A percentile compares a stretch with the other conserved stretches of the same genome.
phyloP scores from a whole-genome alignment of 1,284 basidiomycete genomes.

The Fistulina hepatica region DNA sequence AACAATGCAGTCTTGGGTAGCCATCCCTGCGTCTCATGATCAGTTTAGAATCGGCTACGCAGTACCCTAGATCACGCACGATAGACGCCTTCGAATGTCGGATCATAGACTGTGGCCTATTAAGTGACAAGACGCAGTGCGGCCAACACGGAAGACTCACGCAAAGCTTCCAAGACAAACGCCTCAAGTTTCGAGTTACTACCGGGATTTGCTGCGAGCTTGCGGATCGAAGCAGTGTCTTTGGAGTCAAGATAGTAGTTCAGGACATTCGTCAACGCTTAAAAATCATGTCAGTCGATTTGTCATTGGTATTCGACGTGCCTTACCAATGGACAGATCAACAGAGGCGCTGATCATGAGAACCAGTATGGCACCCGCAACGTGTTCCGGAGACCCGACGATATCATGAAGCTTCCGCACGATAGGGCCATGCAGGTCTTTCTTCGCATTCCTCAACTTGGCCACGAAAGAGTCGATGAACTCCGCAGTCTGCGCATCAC shows the following conservation, averaged over 20 bases:
- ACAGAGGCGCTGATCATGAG: conserved; percentile 56
- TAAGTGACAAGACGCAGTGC: neutral
- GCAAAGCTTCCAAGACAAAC: conserved; percentile 54
- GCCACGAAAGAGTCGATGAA: conserved; percentile 35
- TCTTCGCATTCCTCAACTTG: conserved; percentile 36
- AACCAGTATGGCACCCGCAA: conserved; percentile 61
- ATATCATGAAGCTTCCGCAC: conserved; percentile 44
- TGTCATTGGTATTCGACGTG: neutral
- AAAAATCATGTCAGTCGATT: conserved; percentile 5
- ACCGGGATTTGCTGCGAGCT: conserved; percentile 26
- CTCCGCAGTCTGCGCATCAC: conserved; percentile 2
- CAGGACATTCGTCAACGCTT: conserved; percentile 33
- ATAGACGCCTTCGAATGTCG: conserved; percentile 38
- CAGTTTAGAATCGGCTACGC: neutral
- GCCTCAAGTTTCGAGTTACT: conserved; percentile 38
- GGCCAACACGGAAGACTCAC: conserved; percentile 29
- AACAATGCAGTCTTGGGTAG: conserved; percentile 32
- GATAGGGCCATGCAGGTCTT: conserved; percentile 37
- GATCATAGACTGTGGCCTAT: conserved; percentile 23
- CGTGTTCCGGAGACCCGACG: conserved; percentile 44
- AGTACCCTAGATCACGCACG: conserved; percentile 28
- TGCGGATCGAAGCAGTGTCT: conserved; percentile 29
- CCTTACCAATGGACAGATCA: conserved; percentile 56
- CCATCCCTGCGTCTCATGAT: conserved; percentile 28
- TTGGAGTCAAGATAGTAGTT: conserved; percentile 49